Base-by-base conservation (phyloP, 495 filamentous ascomycete genomes). In the Parmelia sp. region DNA sequence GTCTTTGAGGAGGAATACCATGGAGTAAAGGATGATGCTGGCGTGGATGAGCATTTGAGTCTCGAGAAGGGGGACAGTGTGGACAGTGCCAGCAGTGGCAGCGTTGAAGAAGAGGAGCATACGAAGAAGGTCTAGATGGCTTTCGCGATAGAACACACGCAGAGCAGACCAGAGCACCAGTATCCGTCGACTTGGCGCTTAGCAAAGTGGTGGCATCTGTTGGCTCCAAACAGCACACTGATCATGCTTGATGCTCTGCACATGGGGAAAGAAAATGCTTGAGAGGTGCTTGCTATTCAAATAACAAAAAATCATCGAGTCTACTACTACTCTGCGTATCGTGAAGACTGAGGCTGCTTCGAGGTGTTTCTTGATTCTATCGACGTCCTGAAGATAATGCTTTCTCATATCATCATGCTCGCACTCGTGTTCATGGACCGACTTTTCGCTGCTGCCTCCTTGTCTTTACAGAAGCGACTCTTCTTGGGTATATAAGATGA, bases 1-100 rank as follows among this genome's bases (percentile, higher is more conserved):
- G 88, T 92, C 63, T 96, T 95, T 69, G 90, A 96, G 73, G 92
- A 96, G 78, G 82, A 84, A 59, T 60, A 91, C 56, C 89, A 92
- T 71, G 88, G 85, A 17, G 73, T 80, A 44, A 65, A 60, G 33
- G 74, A 76, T 55, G 82, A 84, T 62, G 74, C 70, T 49, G 80
- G 78, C 29, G 76, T 77, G 45, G 72, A 75, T 31, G 69, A 64
- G 15, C 68, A 71, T 42, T 44, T 78, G 81, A 65, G 70, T 70
- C 69, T 70, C 44, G 70, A 71, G 51, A 84, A 85, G 74, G 81
- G 76, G 9, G 82, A 84, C 67, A 82, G 76, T 62, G 78, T 81
- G 8, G 76, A 74, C 60, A 73, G 71, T 56, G 66, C 58, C 58
- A 74, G 72, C 65, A 68, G 42, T 60, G 71, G 64, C 36, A 77